Evolutionary conservation across 129 eudicot species (phyloP).

Genomic region (Flaveria ramosissima): DNA sequence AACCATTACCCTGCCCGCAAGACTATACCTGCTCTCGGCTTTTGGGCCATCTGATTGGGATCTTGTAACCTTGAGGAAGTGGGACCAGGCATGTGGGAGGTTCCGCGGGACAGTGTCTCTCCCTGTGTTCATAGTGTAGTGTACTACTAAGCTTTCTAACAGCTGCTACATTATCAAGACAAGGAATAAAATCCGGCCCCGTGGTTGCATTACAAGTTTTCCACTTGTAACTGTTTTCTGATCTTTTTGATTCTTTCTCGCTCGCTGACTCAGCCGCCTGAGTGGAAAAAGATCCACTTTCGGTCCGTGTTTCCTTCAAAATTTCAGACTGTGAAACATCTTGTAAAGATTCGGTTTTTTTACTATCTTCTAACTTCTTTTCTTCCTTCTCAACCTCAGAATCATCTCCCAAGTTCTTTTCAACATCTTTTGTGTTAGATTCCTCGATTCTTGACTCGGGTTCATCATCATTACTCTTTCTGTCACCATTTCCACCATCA

Average conservation of each 20-base stretch:
- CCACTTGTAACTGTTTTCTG: slow-evolving; percentile 39
- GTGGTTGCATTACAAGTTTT: slow-evolving; percentile 45
- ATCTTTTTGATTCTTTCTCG: slow-evolving; percentile 44
- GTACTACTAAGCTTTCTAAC: slow-evolving; percentile 40
- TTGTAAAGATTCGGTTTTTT: slow-evolving; percentile 24
- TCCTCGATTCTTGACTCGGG: slow-evolving; percentile 32
- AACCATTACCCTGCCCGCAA: not conserved
- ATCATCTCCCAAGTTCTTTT: slow-evolving; percentile 26
- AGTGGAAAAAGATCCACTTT: slow-evolving; percentile 42
- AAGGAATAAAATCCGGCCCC: slow-evolving; percentile 58
- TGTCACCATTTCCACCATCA: not conserved
- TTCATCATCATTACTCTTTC: slow-evolving; percentile 9
- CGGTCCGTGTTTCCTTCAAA: slow-evolving; percentile 37
- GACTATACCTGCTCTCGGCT: slow-evolving; percentile 53
- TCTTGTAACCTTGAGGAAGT: slow-evolving; percentile 49
- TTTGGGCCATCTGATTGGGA: slow-evolving; percentile 52
- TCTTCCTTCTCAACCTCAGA: slow-evolving; percentile 23
- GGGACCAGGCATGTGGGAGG: slow-evolving; percentile 60
- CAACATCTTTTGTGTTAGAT: slow-evolving; percentile 25
- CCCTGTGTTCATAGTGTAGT: slow-evolving; percentile 56
- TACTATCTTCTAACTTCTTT: slow-evolving; percentile 18
- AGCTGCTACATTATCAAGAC: slow-evolving; percentile 55
- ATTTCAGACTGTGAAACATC: slow-evolving; percentile 44
- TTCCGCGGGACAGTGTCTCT: slow-evolving; percentile 59
- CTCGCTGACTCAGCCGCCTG: slow-evolving; percentile 59